Conservation (phyloP, 331 rosid species). For the Saraca asoca region DNA sequence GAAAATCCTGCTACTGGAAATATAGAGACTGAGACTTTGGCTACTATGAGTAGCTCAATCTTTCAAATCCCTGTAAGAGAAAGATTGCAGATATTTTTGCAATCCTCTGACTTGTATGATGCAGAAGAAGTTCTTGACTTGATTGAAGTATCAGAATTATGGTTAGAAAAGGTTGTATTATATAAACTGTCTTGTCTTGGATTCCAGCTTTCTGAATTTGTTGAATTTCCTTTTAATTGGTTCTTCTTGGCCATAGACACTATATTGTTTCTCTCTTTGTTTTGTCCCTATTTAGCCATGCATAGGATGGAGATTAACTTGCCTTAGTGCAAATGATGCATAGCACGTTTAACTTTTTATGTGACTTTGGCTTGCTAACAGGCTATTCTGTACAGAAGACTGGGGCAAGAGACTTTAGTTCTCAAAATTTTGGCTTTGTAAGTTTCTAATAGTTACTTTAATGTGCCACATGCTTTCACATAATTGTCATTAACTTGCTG, state of each 20-base stretch:
- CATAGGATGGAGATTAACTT: conserved; percentile 6
- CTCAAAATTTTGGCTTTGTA: conserved; percentile 96
- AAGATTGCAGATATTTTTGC: conserved; percentile 85
- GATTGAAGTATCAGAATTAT: conserved; percentile 91
- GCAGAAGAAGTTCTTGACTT: conserved; percentile 93
- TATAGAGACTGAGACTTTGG: conserved; percentile 37
- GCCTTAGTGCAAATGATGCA: conserved; percentile 16
- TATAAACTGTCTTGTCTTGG: conserved; percentile 32
- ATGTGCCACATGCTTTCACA: conserved; percentile 9
- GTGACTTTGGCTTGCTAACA: conserved; percentile 43
- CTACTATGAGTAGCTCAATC: conserved; percentile 44
- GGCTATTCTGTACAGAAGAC: conserved; percentile 94
- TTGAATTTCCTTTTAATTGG: conserved; percentile 18
- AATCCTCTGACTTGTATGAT: conserved; percentile 91
- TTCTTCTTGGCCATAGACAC: conserved; percentile 13
- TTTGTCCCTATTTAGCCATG: conserved; percentile 2
- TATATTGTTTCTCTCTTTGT: background rate
- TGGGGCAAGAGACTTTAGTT: conserved; percentile 94
- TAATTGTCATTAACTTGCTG: conserved; percentile 11
- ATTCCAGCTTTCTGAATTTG: conserved; percentile 22
- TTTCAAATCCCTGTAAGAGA: conserved; percentile 74
- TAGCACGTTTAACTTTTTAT: conserved; percentile 22
- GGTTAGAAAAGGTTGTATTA: conserved; percentile 83
- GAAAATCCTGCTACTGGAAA: conserved; percentile 51
- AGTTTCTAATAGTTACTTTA: conserved; percentile 46